These are phyloP conservation scores for Nemania sp. DNA, from an alignment of 2,329 filamentous ascomycete genomes.

Conservation along the genomic window DNA sequence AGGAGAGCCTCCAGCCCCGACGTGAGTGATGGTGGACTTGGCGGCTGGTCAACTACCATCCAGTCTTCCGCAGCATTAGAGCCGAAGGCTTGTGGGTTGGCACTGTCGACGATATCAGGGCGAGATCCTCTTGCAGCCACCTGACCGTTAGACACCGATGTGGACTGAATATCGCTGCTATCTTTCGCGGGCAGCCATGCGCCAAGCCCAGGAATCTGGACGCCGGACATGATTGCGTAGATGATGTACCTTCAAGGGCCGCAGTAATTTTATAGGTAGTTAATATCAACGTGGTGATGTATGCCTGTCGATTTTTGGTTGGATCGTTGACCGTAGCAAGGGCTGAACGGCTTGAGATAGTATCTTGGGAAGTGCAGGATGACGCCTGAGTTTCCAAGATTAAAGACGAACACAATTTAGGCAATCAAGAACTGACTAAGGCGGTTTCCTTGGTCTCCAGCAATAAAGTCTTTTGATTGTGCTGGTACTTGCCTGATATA, in stretches of 20 bases:
- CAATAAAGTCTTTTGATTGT: too few species aligned
- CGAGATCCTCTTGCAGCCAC: conserved; percentile 4
- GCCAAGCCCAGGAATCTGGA: conserved; percentile 39
- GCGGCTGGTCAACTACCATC: conserved; percentile 31
- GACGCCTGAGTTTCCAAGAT: neutral
- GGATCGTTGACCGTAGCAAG: neutral
- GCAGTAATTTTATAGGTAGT: neutral
- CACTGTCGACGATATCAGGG: neutral
- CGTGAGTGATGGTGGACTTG: conserved; percentile 42
- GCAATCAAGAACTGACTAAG: too few species aligned
- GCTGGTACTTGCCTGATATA: too few species aligned
- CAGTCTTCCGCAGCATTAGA: conserved; percentile 1
- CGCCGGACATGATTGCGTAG: conserved; percentile 13
- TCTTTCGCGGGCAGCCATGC: conserved; percentile 21
- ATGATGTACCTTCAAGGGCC: neutral
- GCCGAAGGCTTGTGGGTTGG: neutral
- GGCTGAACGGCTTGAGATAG: neutral
- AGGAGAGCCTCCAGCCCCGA: conserved; percentile 41
- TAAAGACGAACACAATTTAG: neutral
- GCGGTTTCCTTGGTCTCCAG: too few species aligned
- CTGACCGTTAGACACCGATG: conserved; percentile 5
- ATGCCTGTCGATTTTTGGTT: conserved; percentile 3
- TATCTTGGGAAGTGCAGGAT: neutral
- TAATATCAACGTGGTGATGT: neutral
- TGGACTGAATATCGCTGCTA: conserved; percentile 8